Base-by-base conservation (phyloP, 768 basidiomycete species). In the Leccinellum rugosiceps region DNA sequence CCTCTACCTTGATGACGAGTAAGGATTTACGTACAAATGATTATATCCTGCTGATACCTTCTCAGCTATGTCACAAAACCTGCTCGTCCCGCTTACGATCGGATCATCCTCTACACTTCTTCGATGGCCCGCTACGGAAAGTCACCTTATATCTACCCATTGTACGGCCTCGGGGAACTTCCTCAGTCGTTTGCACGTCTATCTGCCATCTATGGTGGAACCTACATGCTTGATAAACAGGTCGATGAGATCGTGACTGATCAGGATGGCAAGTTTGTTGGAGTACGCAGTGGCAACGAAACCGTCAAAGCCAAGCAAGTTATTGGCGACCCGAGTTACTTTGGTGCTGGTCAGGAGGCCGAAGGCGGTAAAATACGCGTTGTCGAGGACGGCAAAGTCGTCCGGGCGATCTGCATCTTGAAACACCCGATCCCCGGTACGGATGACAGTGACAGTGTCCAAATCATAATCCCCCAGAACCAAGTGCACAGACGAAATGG, bases 101-200 rank as follows among this genome's bases (percentile, higher is more conserved):
- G 97, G 60, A 98, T 98, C 72, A 82, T 98, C 63, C 85, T 98
- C 55, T 99, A 99, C 79, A 98, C 95, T 28, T 88, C 91, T 11
- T 98, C 97, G 19, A 98, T 99, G 94, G 94, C 96, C 17, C 90
- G 96, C 51, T 99, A 96, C 75, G 97, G 96, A 65, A 98, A 99
- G 76, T 98, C 97, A 13, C 97, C 97, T 1, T 99, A 99, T 80
- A 97, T 99, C 70, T 99, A 99, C 78, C 97, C 97, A 15, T 82
- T 98, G 38, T 99, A 98, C 74, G 97, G 97, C 61, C 90, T 99
- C 58, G 97, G 97, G 63, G 97, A 99, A 72, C 90, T 99, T 50
- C 97, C 97, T 10, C 97, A 99, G 71, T 92, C 97, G 3, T 99
- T 99, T 70, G 97, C 97, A 8, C 93, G 97, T 66, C 85, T 99